phyloP scores from a whole-genome alignment of 2,329 filamentous ascomycete species.

The Arthroderma uncinatum region DNA sequence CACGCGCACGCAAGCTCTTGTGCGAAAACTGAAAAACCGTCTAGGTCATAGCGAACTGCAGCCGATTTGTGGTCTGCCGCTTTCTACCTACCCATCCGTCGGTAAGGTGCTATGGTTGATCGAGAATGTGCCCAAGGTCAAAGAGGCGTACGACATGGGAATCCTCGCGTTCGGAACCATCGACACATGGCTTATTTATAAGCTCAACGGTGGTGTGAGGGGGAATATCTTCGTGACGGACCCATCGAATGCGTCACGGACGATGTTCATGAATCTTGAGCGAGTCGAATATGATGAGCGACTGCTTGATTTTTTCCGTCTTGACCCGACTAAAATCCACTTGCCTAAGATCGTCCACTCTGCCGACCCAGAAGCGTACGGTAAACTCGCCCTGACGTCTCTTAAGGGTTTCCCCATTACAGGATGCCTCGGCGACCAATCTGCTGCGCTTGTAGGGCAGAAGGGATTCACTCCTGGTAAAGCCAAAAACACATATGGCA shows the following conservation, averaged over 20 bases:
- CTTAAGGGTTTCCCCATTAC: conserved; percentile 46
- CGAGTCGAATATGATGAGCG: conserved; percentile 69
- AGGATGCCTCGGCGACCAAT: conserved; percentile 78
- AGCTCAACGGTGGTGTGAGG: conserved; percentile 59
- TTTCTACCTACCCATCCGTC: conserved; percentile 81
- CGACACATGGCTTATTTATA: conserved; percentile 79
- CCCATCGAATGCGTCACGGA: conserved; percentile 78
- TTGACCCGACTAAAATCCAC: conserved; percentile 56
- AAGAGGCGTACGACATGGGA: conserved; percentile 64
- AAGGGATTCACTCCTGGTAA: conserved; percentile 70
- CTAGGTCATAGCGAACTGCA: conserved; percentile 57
- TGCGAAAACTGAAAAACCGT: conserved; percentile 62
- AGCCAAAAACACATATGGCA: conserved; percentile 88
- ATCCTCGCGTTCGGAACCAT: conserved; percentile 75
- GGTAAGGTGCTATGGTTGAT: conserved; percentile 79
- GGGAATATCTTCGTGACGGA: conserved; percentile 69
- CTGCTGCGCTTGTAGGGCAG: conserved; percentile 77
- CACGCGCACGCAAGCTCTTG: conserved; percentile 64
- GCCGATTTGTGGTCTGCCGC: conserved; percentile 64
- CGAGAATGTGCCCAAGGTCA: conserved; percentile 57
- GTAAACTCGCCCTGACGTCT: conserved; percentile 24
- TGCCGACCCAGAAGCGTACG: conserved; percentile 46
- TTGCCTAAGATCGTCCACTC: conserved; percentile 78
- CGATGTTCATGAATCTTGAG: conserved; percentile 87
- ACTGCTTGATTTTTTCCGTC: conserved; percentile 66